Base-by-base conservation (phyloP, 768 basidiomycete genomes). In the Boletus eberwhitei region DNA sequence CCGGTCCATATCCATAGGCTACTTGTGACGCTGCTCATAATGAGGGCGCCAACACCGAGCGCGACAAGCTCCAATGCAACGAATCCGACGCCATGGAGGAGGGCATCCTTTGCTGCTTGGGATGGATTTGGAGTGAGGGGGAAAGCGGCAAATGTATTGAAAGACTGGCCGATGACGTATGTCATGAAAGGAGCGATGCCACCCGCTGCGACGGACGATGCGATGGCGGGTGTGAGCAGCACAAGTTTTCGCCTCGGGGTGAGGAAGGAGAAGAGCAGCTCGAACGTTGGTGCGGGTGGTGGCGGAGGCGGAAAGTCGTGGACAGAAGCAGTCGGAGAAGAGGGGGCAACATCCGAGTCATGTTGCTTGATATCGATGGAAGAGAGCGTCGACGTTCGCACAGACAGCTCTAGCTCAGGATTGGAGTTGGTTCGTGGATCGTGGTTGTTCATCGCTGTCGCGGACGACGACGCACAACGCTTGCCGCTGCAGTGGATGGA, bases 101-200 rank as follows among this genome's bases (percentile, higher is more conserved):
- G 78, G 3, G 68, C 64, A 24, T 80, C 69, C 64, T 84, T 86
- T 57, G 74, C 60, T 14, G 67, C 62, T 31, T 75, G 64, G 3
- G 77, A 58, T 9, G 79, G 74, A 50, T 74, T 61, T 16, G 69
- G 61, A 13, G 74, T 67, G 54, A 75, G 66, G 19, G 83, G 78
- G 69, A 82, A 89, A 0, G 69, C 65, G 6, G 88, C 79, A 59
- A 93, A 89, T 0, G 82, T 76, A 58, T 88, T 77, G 72, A 94
- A 93, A 1, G 84, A 83, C 48, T 84, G 79, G 36, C 93, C 92
- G 59, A 93, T 75, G 61, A 91, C 82, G 32, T 81, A 74, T 8
- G 92, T 92, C 90, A 94, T 93, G 77, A 87, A 88, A 1, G 93
- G 91, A 0, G 87, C 88, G 50, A 91, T 78, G 32, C 84, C 82